A percentile compares a stretch with the other conserved stretches of the same genome.
Evolutionary conservation across 768 basidiomycete genomes (phyloP).

Genomic region (Lactarius deliciosus): DNA sequence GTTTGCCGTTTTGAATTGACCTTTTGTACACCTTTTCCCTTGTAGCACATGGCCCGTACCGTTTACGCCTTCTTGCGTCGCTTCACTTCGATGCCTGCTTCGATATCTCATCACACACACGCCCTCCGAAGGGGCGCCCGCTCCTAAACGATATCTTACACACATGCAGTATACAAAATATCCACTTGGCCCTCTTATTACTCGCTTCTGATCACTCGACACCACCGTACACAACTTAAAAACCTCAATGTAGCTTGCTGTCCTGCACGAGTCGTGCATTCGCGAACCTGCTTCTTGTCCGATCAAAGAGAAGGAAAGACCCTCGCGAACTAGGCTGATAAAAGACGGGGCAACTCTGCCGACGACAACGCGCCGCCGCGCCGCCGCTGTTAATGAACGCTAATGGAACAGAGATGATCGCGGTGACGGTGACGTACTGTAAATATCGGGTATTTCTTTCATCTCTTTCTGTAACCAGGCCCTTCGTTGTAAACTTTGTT

Average conservation of each 20-base stretch:
- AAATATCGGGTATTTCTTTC: no score
- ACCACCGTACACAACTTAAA: background rate
- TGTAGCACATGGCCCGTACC: conserved; percentile 2
- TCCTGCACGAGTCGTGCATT: background rate
- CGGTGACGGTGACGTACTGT: no score
- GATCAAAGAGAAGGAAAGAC: background rate
- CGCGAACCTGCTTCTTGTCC: background rate
- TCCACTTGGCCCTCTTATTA: background rate
- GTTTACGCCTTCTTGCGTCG: background rate
- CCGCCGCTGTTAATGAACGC: no score
- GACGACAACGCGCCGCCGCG: background rate
- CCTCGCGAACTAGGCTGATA: background rate
- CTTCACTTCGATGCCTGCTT: background rate
- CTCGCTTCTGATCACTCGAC: background rate
- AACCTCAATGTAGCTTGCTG: background rate
- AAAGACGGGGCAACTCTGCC: background rate
- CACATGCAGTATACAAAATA: background rate
- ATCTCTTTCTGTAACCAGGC: background rate
- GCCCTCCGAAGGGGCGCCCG: background rate
- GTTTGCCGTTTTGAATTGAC: background rate
- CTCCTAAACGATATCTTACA: background rate
- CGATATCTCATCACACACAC: background rate
- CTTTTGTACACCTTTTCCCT: background rate
- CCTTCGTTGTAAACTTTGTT: no score
- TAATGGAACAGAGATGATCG: no score